Percentiles rank a stretch among this genome's conserved stretches.
phyloP scores from a whole-genome alignment of 2,329 filamentous ascomycete genomes.

The Gaeumannomyces sp. region DNA sequence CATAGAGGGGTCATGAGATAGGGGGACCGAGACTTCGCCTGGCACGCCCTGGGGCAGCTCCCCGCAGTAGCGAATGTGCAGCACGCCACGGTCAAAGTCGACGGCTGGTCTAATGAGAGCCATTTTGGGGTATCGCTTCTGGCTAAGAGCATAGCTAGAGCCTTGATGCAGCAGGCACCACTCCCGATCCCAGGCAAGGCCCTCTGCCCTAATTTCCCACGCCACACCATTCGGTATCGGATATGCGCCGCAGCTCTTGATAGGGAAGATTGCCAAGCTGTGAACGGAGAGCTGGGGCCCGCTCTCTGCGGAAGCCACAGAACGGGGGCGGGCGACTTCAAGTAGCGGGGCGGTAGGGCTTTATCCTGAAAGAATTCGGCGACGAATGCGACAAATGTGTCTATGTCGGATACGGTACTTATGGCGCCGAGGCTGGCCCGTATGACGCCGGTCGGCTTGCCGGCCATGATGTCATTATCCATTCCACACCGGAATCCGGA shows the following conservation, averaged over 20 bases:
- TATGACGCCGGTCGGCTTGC: constrained; percentile 83
- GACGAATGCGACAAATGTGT: constrained; percentile 65
- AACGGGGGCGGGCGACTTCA: background rate
- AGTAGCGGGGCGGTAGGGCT: constrained; percentile 5
- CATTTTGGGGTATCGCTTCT: constrained; percentile 87
- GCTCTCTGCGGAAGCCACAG: background rate
- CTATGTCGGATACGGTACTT: constrained; percentile 72
- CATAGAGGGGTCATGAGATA: constrained; percentile 60
- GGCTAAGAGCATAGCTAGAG: constrained; percentile 76
- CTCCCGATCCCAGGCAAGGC: constrained; percentile 89
- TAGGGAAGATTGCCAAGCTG: constrained; percentile 68
- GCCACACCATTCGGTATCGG: constrained; percentile 52
- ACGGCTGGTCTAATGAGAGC: constrained; percentile 70
- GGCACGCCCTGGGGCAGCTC: constrained; percentile 18
- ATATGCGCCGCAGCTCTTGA: constrained; percentile 89
- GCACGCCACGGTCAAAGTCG: constrained; percentile 60
- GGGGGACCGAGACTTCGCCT: constrained; percentile 46
- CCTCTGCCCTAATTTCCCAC: constrained; percentile 78
- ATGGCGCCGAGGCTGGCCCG: constrained; percentile 84
- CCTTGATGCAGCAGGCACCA: constrained; percentile 86
- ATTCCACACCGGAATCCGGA: constrained; percentile 78
- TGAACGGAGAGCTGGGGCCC: constrained; percentile 9
- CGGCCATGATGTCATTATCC: constrained; percentile 73
- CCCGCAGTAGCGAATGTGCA: constrained; percentile 54
- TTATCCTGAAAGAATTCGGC: constrained; percentile 54